phyloP scores from a whole-genome alignment of 1,284 basidiomycete species.

The Pascua guehoae region DNA sequence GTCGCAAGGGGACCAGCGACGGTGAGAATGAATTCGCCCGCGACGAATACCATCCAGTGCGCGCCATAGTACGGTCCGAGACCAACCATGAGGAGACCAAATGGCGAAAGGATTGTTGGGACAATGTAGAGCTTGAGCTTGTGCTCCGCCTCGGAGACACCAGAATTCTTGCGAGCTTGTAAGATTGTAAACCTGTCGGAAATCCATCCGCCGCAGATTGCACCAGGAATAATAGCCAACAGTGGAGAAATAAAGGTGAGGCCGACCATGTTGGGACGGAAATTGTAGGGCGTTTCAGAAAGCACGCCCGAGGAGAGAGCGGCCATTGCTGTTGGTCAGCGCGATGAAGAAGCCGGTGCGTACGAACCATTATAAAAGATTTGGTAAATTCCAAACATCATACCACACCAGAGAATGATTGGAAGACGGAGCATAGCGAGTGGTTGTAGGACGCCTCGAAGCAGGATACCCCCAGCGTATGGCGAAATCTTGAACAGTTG shows the following conservation, averaged over 20 bases:
- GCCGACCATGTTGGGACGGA: conserved; percentile 20
- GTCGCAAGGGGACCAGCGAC: conserved; percentile 22
- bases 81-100: conserved; percentile 26
- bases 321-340: conserved; percentile 12
- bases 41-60: conserved; percentile 29
- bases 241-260: conserved; percentile 23
- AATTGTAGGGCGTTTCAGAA: conserved; percentile 22
- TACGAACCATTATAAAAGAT: conserved; percentile 22
- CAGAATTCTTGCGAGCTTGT: conserved; percentile 13
- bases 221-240: conserved; percentile 22
- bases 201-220: conserved; percentile 11
- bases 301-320: conserved; percentile 21
- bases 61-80: conserved; percentile 20
- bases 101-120: conserved; percentile 13
- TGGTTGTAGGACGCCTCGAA: conserved; percentile 19
- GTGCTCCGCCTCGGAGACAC: conserved; percentile 23
- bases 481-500: conserved; percentile 8
- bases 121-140: conserved; percentile 18
- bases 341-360: too few relatives aligned
- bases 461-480: conserved; percentile 13
- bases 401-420: conserved; percentile 18
- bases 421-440: conserved; percentile 14
- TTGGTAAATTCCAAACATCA: conserved; percentile 20
- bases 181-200: conserved; percentile 13
- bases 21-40: conserved; percentile 22